phyloP scores from a whole-genome alignment of 495 filamentous ascomycete species.

The Ascobolus immersus region DNA sequence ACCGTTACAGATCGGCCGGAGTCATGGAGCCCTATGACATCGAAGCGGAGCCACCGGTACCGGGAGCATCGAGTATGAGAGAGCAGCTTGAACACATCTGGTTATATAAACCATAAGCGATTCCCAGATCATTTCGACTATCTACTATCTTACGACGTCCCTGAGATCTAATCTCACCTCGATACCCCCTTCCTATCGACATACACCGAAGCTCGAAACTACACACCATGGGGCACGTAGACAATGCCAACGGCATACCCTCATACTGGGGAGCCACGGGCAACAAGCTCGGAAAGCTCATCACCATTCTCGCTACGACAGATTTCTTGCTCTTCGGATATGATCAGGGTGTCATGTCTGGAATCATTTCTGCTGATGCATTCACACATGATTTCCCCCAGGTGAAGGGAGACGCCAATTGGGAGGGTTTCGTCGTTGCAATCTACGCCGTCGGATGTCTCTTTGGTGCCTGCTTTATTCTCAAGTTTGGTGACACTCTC shows the following conservation, averaged over 20 bases:
- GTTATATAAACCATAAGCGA: no score
- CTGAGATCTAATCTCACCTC: no score
- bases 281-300: constrained; percentile 31
- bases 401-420: constrained; percentile 36
- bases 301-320: constrained; percentile 44
- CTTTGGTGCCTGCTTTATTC: constrained; percentile 43
- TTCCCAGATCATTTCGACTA: no score
- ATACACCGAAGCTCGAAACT: no score
- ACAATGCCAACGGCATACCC: not conserved
- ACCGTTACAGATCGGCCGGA: no score
- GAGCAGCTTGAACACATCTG: no score
- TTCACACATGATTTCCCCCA: constrained; percentile 49
- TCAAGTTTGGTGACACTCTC: constrained; percentile 39
- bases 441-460: constrained; percentile 68
- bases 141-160: no score
- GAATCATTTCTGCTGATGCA: constrained; percentile 46
- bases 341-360: constrained; percentile 46
- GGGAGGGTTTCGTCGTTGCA: constrained; percentile 59
- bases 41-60: no score
- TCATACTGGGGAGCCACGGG: constrained; percentile 37
- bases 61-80: no score
- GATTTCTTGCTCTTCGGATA: constrained; percentile 55
- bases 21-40: no score
- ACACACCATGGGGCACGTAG: no score
- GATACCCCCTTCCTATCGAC: no score